A percentile compares a stretch with the other conserved stretches of the same genome.
Evolutionary conservation across 2,329 filamentous ascomycete genomes (phyloP).

Genomic region (Fusarium virguliforme): DNA sequence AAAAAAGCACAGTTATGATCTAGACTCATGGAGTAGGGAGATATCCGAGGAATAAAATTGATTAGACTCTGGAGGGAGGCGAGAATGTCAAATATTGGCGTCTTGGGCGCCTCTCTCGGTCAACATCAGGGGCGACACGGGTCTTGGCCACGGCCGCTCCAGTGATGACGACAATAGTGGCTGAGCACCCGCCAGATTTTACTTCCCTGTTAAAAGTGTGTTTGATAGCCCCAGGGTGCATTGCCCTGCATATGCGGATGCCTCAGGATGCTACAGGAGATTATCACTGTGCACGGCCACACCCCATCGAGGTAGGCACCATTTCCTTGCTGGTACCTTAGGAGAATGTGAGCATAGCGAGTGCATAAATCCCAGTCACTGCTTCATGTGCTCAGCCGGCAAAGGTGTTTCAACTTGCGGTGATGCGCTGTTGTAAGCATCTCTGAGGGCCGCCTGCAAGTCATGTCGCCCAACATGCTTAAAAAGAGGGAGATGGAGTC

Average conservation of each 20-base stretch:
- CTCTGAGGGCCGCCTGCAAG: not conserved
- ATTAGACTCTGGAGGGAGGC: too few species aligned
- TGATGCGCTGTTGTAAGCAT: slow-evolving; percentile 2
- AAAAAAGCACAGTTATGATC: not conserved
- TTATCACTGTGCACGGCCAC: not conserved
- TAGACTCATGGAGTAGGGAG: not conserved
- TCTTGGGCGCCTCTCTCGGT: not conserved
- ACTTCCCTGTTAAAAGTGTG: not conserved
- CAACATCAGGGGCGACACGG: not conserved
- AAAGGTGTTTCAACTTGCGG: not conserved
- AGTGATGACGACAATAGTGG: not conserved
- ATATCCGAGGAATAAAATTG: not conserved
- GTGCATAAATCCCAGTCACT: not conserved
- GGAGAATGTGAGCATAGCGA: not conserved
- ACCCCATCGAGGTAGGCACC: not conserved
- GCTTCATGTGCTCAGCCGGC: not conserved
- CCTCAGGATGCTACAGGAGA: not conserved
- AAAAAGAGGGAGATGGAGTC: too few species aligned
- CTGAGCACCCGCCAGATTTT: not conserved
- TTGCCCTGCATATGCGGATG: not conserved
- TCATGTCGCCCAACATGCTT: not conserved
- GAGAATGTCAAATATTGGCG: not conserved
- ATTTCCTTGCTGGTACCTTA: not conserved
- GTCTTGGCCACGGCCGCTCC: not conserved
- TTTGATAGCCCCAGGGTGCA: not conserved